Conservation (phyloP, 257 asterid species). For the Solanum rostratum region DNA sequence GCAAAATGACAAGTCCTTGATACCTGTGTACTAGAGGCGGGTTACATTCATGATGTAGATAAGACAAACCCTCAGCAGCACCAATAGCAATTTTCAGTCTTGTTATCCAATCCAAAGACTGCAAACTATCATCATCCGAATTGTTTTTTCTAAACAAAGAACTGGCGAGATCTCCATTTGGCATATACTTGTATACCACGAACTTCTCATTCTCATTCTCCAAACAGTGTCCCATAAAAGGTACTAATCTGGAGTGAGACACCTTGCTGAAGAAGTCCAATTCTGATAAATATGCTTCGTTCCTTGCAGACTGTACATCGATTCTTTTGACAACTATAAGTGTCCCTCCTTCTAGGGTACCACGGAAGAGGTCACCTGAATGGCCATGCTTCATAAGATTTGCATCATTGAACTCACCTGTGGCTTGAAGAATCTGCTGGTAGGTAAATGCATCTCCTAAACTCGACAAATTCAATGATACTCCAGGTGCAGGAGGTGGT, state of each 20-base stretch:
- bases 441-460: slow-evolving; percentile 67
- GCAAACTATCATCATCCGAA: slow-evolving; percentile 44
- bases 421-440: slow-evolving; percentile 75
- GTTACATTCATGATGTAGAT: slow-evolving; percentile 82
- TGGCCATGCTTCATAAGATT: slow-evolving; percentile 71
- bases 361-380: slow-evolving; percentile 72
- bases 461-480: slow-evolving; percentile 38
- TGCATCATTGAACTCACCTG: slow-evolving; percentile 43
- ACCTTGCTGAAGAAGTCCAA: slow-evolving; percentile 58
- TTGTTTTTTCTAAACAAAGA: slow-evolving; percentile 65
- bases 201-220: slow-evolving; percentile 79
- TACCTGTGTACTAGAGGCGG: slow-evolving; percentile 98
- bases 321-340: slow-evolving; percentile 63
- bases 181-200: slow-evolving; percentile 77
- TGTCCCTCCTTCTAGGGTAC: slow-evolving; percentile 67
- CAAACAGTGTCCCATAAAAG: slow-evolving; percentile 83
- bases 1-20: background rate
- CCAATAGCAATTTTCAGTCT: slow-evolving; percentile 89
- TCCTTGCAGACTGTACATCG: slow-evolving; percentile 40
- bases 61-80: slow-evolving; percentile 79
- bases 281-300: slow-evolving; percentile 52
- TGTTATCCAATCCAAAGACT: slow-evolving; percentile 96
- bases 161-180: slow-evolving; percentile 71
- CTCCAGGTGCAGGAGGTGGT: slow-evolving; percentile 28
- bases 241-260: slow-evolving; percentile 72